Evolutionary conservation across 768 basidiomycete genomes (phyloP).

Genomic region (Lactarius indigo): DNA sequence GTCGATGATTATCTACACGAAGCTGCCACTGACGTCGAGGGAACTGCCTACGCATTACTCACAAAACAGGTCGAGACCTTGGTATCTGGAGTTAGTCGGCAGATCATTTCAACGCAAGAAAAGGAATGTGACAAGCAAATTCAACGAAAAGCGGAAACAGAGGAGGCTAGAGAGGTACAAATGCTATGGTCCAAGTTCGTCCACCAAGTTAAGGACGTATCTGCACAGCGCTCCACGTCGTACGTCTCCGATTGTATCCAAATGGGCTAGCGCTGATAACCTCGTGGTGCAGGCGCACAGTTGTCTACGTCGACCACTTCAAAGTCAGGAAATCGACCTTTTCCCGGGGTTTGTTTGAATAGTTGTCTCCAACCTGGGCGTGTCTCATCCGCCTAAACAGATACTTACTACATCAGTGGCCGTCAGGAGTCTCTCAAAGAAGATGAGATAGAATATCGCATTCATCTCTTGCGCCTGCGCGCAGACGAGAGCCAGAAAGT

Average conservation of each 20-base stretch:
- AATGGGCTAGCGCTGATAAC: background rate
- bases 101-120: conserved; percentile 1
- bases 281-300: background rate
- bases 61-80: background rate
- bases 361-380: background rate
- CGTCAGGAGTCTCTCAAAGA: background rate
- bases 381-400: background rate
- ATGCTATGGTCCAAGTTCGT: background rate
- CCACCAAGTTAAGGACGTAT: background rate
- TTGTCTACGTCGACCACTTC: background rate
- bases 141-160: background rate
- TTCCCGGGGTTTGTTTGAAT: background rate
- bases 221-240: background rate
- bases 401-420: conserved; percentile 2
- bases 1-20: background rate
- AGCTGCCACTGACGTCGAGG: background rate
- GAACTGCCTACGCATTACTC: background rate
- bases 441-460: background rate
- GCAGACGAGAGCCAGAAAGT: background rate
- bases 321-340: background rate
- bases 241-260: background rate
- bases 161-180: background rate
- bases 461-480: background rate
- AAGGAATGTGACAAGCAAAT: conserved; percentile 3
- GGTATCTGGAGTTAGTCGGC: background rate